Percentiles rank a stretch among this genome's conserved stretches.
Evolutionary conservation across 2,329 filamentous ascomycete species (phyloP).

Genomic region (Beauveria bassiana): DNA sequence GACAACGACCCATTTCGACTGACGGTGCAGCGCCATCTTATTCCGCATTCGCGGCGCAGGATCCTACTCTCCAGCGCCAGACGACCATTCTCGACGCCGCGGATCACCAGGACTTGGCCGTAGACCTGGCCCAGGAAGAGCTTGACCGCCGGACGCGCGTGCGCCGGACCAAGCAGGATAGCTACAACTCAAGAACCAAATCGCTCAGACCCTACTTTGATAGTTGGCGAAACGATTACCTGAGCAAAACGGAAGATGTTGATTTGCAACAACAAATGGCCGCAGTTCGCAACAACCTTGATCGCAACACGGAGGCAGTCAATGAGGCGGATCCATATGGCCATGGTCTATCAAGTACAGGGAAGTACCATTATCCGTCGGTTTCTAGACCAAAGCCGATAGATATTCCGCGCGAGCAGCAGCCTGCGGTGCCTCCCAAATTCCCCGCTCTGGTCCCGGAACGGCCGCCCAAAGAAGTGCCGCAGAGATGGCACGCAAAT

Average conservation of each 20-base stretch:
- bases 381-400: slow-evolving; percentile 45
- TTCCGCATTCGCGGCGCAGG: slow-evolving; percentile 42
- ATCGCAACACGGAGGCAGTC: slow-evolving; percentile 24
- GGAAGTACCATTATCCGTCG: slow-evolving; percentile 48
- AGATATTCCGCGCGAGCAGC: slow-evolving; percentile 29
- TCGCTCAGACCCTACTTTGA: slow-evolving; percentile 7
- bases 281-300: slow-evolving; percentile 39
- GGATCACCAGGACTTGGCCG: slow-evolving; percentile 67
- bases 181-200: neutral
- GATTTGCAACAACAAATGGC: slow-evolving; percentile 46
- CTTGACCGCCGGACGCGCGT: slow-evolving; percentile 58
- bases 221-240: neutral
- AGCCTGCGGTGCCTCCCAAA: slow-evolving; percentile 18
- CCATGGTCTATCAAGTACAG: slow-evolving; percentile 18
- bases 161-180: slow-evolving; percentile 37
- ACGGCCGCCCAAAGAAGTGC: slow-evolving; percentile 25
- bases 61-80: slow-evolving; percentile 52
- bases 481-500: neutral
- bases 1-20: slow-evolving; percentile 13
- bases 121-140: slow-evolving; percentile 68
- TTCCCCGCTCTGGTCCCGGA: slow-evolving; percentile 18
- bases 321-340: slow-evolving; percentile 13
- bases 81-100: slow-evolving; percentile 59
- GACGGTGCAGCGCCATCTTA: slow-evolving; percentile 27
- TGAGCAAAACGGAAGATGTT: slow-evolving; percentile 28